Evolutionary conservation across 1,284 basidiomycete genomes (phyloP).

Genomic region (Cryptococcus neoformans): DNA sequence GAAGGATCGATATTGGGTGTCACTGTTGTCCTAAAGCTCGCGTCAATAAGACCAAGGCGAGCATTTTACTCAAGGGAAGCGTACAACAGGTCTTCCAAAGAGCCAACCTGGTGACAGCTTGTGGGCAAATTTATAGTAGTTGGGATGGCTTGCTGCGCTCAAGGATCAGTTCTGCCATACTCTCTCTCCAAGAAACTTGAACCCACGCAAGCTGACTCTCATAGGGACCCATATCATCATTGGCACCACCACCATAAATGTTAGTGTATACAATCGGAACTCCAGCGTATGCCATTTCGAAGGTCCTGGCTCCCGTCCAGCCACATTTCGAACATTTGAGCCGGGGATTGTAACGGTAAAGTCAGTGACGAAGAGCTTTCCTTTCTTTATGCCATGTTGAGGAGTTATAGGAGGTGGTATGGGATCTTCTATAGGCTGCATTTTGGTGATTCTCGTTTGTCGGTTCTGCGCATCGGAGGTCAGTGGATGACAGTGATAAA

Average conservation of each 20-base stretch:
- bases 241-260: slow-evolving; percentile 64
- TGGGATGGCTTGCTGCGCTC: slow-evolving; percentile 63
- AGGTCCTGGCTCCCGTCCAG: slow-evolving; percentile 11
- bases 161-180: not conserved
- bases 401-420: not conserved
- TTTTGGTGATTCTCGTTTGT: not conserved
- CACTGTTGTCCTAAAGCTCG: slow-evolving; percentile 69
- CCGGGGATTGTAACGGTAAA: slow-evolving; percentile 34
- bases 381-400: not conserved
- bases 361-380: slow-evolving; percentile 24
- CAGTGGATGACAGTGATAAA: not conserved
- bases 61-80: slow-evolving; percentile 9
- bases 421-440: not conserved
- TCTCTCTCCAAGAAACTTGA: not conserved
- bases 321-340: slow-evolving; percentile 3
- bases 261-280: slow-evolving; percentile 72
- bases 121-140: slow-evolving; percentile 62
- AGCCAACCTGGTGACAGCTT: slow-evolving; percentile 61
- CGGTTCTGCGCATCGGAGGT: not conserved
- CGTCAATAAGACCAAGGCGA: not conserved
- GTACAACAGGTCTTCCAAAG: slow-evolving; percentile 50
- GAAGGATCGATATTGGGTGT: slow-evolving; percentile 79
- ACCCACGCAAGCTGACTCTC: slow-evolving; percentile 68
- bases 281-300: slow-evolving; percentile 75
- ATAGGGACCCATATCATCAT: slow-evolving; percentile 78